These are phyloP conservation scores for Cryphonectria japonica DNA, from an alignment of 2,329 filamentous ascomycete species.

Conservation along the genomic window DNA sequence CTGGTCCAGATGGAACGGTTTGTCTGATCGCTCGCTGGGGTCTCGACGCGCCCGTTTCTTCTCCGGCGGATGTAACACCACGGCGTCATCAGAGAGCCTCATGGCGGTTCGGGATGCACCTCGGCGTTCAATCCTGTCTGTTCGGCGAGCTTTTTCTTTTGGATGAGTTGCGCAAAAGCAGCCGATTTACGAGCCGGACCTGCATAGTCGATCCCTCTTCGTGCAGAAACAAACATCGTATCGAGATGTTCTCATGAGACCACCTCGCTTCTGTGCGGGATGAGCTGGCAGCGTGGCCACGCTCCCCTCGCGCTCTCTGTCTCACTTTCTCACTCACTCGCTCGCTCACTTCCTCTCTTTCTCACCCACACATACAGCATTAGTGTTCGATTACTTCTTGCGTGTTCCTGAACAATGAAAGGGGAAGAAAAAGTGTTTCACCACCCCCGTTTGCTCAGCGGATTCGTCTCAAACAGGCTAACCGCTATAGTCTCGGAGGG, in stretches of 20 bases:
- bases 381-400: background rate
- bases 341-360: background rate
- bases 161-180: background rate
- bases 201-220: slow-evolving; percentile 9
- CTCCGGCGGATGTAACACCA: slow-evolving; percentile 6
- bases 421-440: background rate
- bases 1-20: background rate
- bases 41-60: background rate
- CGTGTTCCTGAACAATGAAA: background rate
- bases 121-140: slow-evolving; percentile 12
- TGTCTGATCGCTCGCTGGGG: background rate
- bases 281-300: background rate
- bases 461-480: slow-evolving; percentile 10
- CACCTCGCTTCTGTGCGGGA: slow-evolving; percentile 16
- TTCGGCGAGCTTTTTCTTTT: slow-evolving; percentile 7
- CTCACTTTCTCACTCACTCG: background rate
- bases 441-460: background rate
- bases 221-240: slow-evolving; percentile 14
- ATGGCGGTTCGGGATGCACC: background rate
- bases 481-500: slow-evolving; percentile 22
- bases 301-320: background rate
- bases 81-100: slow-evolving; percentile 9
- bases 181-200: background rate
- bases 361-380: background rate
- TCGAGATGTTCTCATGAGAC: slow-evolving; percentile 8